Percentiles rank a stretch among this genome's conserved stretches.
phyloP scores from a whole-genome alignment of 768 basidiomycete species.

The Leccinum uliginosum region DNA sequence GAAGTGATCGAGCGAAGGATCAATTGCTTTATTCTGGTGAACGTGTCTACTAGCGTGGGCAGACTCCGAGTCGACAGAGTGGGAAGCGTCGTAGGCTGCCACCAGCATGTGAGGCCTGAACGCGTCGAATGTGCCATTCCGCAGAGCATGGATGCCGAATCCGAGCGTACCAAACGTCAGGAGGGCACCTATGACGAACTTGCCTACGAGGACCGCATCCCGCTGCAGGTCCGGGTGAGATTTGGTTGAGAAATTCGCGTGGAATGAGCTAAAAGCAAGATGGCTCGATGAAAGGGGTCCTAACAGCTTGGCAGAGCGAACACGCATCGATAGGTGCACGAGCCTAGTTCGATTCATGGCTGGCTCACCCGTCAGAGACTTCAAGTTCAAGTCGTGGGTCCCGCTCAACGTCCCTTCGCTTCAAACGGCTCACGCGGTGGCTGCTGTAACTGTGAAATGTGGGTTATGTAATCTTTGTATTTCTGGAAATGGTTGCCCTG shows the following conservation, averaged over 20 bases:
- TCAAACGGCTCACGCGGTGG: too few species aligned
- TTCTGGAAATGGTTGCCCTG: too few species aligned
- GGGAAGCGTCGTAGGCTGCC: not conserved
- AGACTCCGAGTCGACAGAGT: not conserved
- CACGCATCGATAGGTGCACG: not conserved
- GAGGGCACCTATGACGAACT: constrained; percentile 17
- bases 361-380: not conserved
- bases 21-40: constrained; percentile 1
- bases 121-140: not conserved
- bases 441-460: too few species aligned
- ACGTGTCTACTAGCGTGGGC: not conserved
- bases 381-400: not conserved
- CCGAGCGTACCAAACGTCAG: constrained; percentile 19
- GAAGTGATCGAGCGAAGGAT: not conserved
- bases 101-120: constrained; percentile 6
- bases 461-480: too few species aligned
- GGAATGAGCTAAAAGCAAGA: not conserved
- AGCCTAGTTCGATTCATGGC: not conserved
- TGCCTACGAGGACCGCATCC: constrained; percentile 7
- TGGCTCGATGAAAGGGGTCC: not conserved
- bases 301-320: not conserved
- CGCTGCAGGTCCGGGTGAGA: not conserved
- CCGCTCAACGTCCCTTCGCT: not conserved
- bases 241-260: not conserved
- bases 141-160: constrained; percentile 17